phyloP scores from a whole-genome alignment of 208 protist species.

The Leishmania arabica region DNA sequence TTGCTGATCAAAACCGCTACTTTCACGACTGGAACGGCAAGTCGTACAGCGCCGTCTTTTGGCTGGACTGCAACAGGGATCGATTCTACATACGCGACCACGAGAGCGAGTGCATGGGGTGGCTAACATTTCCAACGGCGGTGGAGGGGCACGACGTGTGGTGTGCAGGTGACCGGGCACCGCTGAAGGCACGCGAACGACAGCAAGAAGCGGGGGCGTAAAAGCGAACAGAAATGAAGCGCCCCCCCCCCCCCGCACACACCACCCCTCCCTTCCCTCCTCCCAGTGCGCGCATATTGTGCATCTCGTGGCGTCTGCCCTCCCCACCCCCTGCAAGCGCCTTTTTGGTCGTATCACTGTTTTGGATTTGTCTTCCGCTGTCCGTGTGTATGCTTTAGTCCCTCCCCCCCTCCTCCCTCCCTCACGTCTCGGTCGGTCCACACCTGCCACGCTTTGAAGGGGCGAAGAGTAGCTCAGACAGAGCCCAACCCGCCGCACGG shows the following conservation, averaged over 20 bases:
- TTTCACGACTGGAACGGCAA: slow-evolving; percentile 68
- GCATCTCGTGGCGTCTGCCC: neutral
- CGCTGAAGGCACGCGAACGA: neutral
- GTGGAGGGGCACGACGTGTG: slow-evolving; percentile 24
- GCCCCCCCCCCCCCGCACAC: neutral
- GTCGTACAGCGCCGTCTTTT: slow-evolving; percentile 59
- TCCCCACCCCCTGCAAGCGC: neutral
- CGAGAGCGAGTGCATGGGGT: slow-evolving; percentile 65
- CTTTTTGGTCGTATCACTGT: neutral
- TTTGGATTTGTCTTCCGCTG: neutral
- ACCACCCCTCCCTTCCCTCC: neutral
- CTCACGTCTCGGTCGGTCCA: neutral
- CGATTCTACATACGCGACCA: slow-evolving; percentile 67
- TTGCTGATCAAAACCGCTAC: slow-evolving; percentile 85
- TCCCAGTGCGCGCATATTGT: neutral
- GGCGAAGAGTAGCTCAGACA: neutral
- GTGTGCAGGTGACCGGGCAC: neutral
- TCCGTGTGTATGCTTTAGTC: neutral
- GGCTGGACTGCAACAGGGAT: slow-evolving; percentile 39
- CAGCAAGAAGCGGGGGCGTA: neutral
- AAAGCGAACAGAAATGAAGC: neutral
- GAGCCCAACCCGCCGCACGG: neutral
- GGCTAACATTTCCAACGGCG: slow-evolving; percentile 30
- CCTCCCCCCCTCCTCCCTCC: neutral
- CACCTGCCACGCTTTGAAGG: neutral